A percentile compares a stretch with the other conserved stretches of the same genome.
phyloP scores from a whole-genome alignment of 192 early-diverging fungal species.

The Spizellomyces punctatus region DNA sequence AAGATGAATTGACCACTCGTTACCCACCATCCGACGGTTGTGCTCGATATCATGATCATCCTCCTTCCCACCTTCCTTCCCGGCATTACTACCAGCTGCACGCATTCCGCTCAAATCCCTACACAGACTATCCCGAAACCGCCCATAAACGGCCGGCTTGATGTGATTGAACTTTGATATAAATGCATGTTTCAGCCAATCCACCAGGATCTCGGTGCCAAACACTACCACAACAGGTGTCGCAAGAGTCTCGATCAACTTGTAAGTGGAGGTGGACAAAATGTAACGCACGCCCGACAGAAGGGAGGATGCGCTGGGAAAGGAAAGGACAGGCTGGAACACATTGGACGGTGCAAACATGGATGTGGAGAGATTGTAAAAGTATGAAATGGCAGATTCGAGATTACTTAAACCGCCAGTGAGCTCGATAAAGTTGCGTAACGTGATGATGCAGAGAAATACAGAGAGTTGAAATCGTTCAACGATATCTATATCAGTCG shows the following conservation, averaged over 20 bases:
- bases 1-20: not conserved
- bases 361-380: slow-evolving; percentile 32
- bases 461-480: slow-evolving; percentile 91
- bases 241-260: slow-evolving; percentile 60
- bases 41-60: not conserved
- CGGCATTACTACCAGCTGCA: not conserved
- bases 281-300: not conserved
- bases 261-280: slow-evolving; percentile 57
- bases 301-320: slow-evolving; percentile 3
- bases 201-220: slow-evolving; percentile 87
- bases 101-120: slow-evolving; percentile 70
- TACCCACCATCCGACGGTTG: not conserved
- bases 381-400: slow-evolving; percentile 25
- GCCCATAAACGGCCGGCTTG: slow-evolving; percentile 80
- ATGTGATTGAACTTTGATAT: slow-evolving; percentile 97
- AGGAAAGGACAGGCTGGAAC: not conserved
- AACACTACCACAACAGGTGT: slow-evolving; percentile 86
- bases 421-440: slow-evolving; percentile 89
- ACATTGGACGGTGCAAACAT: slow-evolving; percentile 50
- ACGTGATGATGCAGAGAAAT: slow-evolving; percentile 87
- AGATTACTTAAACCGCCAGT: slow-evolving; percentile 39
- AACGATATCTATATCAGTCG: slow-evolving; percentile 74
- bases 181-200: slow-evolving; percentile 99
- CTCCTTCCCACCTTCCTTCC: not conserved
- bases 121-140: slow-evolving; percentile 86